Evolutionary conservation across 2,329 filamentous ascomycete genomes (phyloP), one percentile per base, ranked within the genome.

Genomic region (Karstenula rhodostoma): DNA sequence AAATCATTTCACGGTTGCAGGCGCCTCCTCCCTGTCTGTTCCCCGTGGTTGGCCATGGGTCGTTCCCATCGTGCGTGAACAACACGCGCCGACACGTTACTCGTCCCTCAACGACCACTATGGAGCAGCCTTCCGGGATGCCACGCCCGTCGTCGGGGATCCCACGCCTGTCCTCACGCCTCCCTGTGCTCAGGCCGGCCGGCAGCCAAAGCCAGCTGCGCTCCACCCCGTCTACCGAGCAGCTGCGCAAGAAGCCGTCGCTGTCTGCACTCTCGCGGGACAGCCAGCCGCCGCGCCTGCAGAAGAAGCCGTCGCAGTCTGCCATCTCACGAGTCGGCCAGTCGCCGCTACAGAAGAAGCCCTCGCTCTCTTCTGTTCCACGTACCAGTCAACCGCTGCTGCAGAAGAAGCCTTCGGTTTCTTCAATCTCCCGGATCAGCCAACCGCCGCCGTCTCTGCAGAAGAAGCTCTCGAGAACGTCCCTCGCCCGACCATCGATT

Each of bases 111-210:
- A 54, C 44, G 47, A 57, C 59, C 61, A 62, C 63, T 56, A 77
- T 78, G 76, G 76, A 78, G 47, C 68, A 65, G 7, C 62, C 68
- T 23, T 76, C 72, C 25, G 63, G 64, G 43, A 65, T 69, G 60
- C 70, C 69, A 29, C 61, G 71, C 19, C 37, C 37, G 37, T 40
- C 37, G 17, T 77, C 78, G 43, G 74, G 72, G 53, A 72, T 87
- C 53, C 85, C 85, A 60, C 80, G 85, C 47, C 79, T 74, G 29
- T 54, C 81, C 46, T 87, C 85, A 23, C 81, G 83, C 65, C 77
- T 87, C 49, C 85, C 85, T 13, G 77, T 86, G 62, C 84, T 76
- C 47, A 69, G 71, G 42, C 62, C 79, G 46, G 76, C 78, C 44
- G 66, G 53, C 44, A 76, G 70, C 62, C 71, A 77, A 37, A 78